A percentile compares a stretch with the other conserved stretches of the same genome.
Evolutionary conservation across 805 yeast genomes (phyloP).

Genomic region (Metschnikowia sp.): DNA sequence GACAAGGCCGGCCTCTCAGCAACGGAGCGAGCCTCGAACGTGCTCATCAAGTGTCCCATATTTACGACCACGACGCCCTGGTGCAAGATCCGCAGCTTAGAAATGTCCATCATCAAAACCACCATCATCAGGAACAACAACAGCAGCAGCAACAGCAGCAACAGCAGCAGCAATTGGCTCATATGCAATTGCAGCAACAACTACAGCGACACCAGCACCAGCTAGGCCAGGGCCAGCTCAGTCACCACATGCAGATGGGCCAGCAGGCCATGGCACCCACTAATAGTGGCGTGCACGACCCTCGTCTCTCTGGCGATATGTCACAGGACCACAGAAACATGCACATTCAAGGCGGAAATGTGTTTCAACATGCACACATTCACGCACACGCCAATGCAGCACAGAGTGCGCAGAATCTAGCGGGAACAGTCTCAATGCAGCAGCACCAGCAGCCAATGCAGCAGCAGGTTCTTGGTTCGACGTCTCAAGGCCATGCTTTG

Average conservation of each 20-base stretch:
- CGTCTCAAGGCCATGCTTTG: background rate
- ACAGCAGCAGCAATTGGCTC: background rate
- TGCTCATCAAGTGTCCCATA: background rate
- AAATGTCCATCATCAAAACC: slow-evolving; percentile 12
- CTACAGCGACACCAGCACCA: slow-evolving; percentile 2
- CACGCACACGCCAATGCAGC: background rate
- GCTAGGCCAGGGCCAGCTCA: slow-evolving; percentile 1
- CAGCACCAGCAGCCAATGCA: slow-evolving; percentile 1
- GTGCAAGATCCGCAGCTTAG: slow-evolving; percentile 11
- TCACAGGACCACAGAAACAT: slow-evolving; percentile 2
- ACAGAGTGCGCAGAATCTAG: background rate
- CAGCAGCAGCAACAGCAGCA: background rate
- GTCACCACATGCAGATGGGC: slow-evolving; percentile 10
- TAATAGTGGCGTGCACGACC: slow-evolving; percentile 1
- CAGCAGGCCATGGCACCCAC: slow-evolving; percentile 3
- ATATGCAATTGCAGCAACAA: slow-evolving; percentile 1
- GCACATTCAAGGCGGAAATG: background rate
- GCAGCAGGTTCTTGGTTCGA: background rate
- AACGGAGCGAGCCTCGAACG: background rate
- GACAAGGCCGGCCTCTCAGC: too few relatives aligned
- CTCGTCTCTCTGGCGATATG: slow-evolving; percentile 2
- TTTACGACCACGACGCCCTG: slow-evolving; percentile 2
- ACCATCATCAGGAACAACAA: background rate
- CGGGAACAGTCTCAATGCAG: background rate
- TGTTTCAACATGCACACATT: background rate